Evolutionary conservation across 805 yeast genomes (phyloP), one percentile per base, ranked within the genome.

Genomic region (Ogataea pignaliae): DNA sequence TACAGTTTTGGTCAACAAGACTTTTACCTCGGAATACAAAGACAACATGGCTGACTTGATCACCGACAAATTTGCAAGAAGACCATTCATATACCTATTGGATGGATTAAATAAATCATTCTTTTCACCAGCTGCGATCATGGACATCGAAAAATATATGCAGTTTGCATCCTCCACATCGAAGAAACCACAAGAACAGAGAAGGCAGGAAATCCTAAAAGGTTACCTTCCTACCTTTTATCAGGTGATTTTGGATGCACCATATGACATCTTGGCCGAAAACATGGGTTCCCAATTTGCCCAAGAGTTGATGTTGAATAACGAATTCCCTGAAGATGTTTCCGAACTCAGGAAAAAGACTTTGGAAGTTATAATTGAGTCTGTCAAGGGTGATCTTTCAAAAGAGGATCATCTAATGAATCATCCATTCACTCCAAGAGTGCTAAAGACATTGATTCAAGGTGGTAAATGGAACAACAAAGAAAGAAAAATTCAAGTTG

Each of bases 201-300:
- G 97, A 72, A 79, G 88, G 64, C 47, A 52, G 11, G 97, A 91
- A 69, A 66, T 90, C 40, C 66, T 81, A 38, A 69, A 72, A 40
- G 76, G 71, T 43, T 85, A 88, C 52, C 65, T 83, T 34, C 93
- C 95, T 14, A 56, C 76, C 37, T 71, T 89, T 46, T 76, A 84
- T 56, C 68, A 75, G 41, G 66, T 78, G 18, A 66, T 89, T 15
- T 63, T 69, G 26, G 72, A 75, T 34, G 64, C 76, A 40, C 69
- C 79, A n/a, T 60, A 67, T 28, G 76, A 70, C 18, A 65, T 86
- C 2, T 68, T 88, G 44, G 64, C 68, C n/a, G 84, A 81, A 48
- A 85, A 84, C 57, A 65, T 90, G 46, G 96, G 96, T 29, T 76
- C 93, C 34, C 98, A 91, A 67, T 83, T 87, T 53, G 70, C 86